Conservation (phyloP, 1,139 yeast species). For the Saccharomycopsis hybrid region DNA sequence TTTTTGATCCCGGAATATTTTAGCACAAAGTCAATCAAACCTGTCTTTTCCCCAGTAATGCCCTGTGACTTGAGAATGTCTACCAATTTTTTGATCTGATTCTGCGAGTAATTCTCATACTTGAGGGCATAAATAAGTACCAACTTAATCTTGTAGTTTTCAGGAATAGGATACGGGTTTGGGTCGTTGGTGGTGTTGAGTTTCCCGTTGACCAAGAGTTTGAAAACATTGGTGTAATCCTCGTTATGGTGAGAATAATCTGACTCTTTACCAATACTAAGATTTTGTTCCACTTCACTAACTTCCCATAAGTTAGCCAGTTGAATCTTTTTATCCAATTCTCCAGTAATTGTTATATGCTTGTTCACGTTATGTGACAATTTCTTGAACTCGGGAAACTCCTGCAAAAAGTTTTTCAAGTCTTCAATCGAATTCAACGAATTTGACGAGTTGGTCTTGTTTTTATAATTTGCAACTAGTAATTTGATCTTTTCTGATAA, state of each 20-base stretch:
- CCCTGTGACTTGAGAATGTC: constrained; percentile 33
- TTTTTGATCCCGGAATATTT: constrained; percentile 36
- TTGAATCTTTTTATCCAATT: constrained; percentile 66
- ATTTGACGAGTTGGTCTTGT: constrained; percentile 67
- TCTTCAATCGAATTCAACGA: constrained; percentile 69
- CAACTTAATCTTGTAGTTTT: constrained; percentile 48
- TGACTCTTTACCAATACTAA: constrained; percentile 56
- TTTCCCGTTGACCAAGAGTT: constrained; percentile 32
- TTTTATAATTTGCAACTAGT: constrained; percentile 77
- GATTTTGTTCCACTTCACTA: constrained; percentile 83
- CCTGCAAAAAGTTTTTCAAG: constrained; percentile 83
- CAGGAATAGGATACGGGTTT: constrained; percentile 30
- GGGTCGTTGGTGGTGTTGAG: constrained; percentile 20
- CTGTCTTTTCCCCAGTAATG: constrained; percentile 29
- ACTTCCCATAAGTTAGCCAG: constrained; percentile 67
- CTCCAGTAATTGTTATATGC: constrained; percentile 85
- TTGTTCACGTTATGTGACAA: constrained; percentile 86
- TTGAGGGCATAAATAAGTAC: constrained; percentile 68
- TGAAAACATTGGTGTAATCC: constrained; percentile 43
- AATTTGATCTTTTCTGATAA: constrained; percentile 82
- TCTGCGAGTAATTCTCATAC: constrained; percentile 44
- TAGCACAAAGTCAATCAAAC: constrained; percentile 31
- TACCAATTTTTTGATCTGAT: constrained; percentile 35
- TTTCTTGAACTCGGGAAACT: constrained; percentile 88
- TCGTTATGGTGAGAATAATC: constrained; percentile 35